Evolutionary conservation across 2,329 filamentous ascomycete species (phyloP).

Genomic region (Cladosporium sp.): DNA sequence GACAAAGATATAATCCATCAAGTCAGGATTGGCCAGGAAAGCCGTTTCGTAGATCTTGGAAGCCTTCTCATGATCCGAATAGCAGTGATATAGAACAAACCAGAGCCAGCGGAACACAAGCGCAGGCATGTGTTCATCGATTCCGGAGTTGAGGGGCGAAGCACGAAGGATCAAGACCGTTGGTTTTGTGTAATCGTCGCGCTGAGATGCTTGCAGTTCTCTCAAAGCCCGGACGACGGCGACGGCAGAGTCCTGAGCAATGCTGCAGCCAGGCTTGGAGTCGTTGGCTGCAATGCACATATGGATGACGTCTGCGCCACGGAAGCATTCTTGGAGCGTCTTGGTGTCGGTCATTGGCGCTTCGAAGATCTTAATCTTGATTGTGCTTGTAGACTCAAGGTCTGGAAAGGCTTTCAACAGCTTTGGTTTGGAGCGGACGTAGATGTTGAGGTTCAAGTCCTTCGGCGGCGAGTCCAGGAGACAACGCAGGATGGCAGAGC

Average conservation of each 20-base stretch:
- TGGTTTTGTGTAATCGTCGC: conserved; percentile 12
- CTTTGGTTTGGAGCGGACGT: conserved; percentile 21
- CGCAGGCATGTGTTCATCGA: not conserved
- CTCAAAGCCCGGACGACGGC: conserved; percentile 11
- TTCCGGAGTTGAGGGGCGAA: conserved; percentile 14
- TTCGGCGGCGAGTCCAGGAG: conserved; percentile 16
- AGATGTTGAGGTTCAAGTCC: conserved; percentile 21
- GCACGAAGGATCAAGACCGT: conserved; percentile 17
- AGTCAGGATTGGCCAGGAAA: not conserved
- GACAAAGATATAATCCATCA: conserved; percentile 18
- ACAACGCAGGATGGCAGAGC: conserved; percentile 21
- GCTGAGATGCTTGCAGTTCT: conserved; percentile 4
- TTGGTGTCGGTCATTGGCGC: conserved; percentile 13
- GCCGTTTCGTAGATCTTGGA: conserved; percentile 10
- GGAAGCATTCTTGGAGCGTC: conserved; percentile 17
- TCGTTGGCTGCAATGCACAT: conserved; percentile 22
- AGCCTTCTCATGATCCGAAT: conserved; percentile 17
- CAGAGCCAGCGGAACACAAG: not conserved
- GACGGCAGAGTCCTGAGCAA: conserved; percentile 16
- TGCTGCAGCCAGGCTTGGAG: conserved; percentile 15
- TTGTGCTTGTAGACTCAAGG: conserved; percentile 14
- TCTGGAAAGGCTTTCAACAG: conserved; percentile 19
- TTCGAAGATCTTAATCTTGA: conserved; percentile 15
- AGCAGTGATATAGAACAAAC: conserved; percentile 18
- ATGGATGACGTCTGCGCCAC: conserved; percentile 18